Base-by-base conservation (phyloP, 202 grass and related monocot species). In the Eragrostis tef region DNA sequence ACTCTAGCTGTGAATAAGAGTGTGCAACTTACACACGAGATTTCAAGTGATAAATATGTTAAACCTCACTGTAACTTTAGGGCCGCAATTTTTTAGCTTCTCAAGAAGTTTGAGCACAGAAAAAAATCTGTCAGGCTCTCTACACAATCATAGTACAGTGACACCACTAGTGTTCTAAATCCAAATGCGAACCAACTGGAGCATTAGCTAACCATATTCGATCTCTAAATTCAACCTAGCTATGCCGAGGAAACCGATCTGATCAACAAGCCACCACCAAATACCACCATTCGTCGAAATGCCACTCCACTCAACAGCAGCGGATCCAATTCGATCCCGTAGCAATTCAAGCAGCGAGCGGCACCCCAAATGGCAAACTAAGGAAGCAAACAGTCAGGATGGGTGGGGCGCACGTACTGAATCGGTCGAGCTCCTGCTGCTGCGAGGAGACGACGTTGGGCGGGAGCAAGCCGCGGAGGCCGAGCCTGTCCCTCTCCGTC, bases 401-500 rank as follows among this genome's bases (percentile, higher is more conserved):
- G 25, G 42, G 48, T 7, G 75, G 17, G 20, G 73, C 14, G 36
- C 54, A 78, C 86, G 82, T 89, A 94, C 92, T 98, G 92, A 98
- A 98, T 79, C 92, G 89, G 68, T 98, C 90, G 66, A 98, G 94
- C 34, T 39, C 34, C 81, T 98, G 90, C 87, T 94, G 88, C 87
- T 91, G 86, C 56, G 90, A 60, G 60, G 88, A 92, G 82, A 93
- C 87, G 69, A 93, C 79, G 88, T 89, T 98, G 41, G 95, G 95
- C 66, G 95, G 95, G 86, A 98, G 92, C 91, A 98, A 77, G 51
- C 95, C 95, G 26, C 92, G 92, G 75, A 98, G 90, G 81, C 91
- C 92, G 73, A 98, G 86, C 14, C 92, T 90, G 84, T 98, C 95
- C 82, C 95, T 79, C 86, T 98, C 95, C 77, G 95, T 98, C 82